Conservation (phyloP, 1,284 basidiomycete genomes). For the Rhodotorula sp. region DNA sequence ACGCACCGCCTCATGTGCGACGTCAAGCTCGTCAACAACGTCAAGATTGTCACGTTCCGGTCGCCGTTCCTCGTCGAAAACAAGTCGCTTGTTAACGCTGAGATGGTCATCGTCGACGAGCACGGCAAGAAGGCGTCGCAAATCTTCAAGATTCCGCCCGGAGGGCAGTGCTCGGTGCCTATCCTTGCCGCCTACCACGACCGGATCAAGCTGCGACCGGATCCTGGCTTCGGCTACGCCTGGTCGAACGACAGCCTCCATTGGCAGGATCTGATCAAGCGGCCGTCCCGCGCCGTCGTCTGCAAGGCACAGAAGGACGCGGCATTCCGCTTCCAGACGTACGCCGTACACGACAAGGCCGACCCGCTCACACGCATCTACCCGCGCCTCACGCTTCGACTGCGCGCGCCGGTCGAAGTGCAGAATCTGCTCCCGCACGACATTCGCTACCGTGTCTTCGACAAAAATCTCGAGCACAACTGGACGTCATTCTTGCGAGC, state of each 20-base stretch:
- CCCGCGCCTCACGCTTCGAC: conserved; percentile 78
- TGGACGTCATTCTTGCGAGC: conserved; percentile 84
- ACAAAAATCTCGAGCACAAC: conserved; percentile 86
- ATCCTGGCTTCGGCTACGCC: conserved; percentile 91
- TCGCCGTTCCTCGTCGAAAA: conserved; percentile 95
- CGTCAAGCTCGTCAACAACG: conserved; percentile 85
- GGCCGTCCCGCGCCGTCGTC: conserved; percentile 74
- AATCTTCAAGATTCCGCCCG: conserved; percentile 83
- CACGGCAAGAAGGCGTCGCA: conserved; percentile 74
- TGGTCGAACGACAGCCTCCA: conserved; percentile 83
- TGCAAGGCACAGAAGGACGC: conserved; percentile 89
- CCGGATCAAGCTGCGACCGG: conserved; percentile 84
- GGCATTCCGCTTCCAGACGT: conserved; percentile 93
- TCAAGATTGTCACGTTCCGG: conserved; percentile 92
- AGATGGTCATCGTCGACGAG: conserved; percentile 86
- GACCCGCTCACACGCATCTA: conserved; percentile 62
- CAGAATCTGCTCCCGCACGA: conserved; percentile 97
- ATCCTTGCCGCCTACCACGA: conserved; percentile 86
- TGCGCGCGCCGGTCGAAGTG: conserved; percentile 93
- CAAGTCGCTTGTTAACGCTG: conserved; percentile 85
- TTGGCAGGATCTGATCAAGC: conserved; percentile 86
- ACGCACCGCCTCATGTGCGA: conserved; percentile 85
- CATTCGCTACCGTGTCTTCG: conserved; percentile 89
- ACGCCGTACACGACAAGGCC: conserved; percentile 74
- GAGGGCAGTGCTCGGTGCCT: conserved; percentile 85